These are phyloP conservation scores for Rubus parviflorus DNA, from an alignment of 306 rosid genomes.

Conservation along the genomic window DNA sequence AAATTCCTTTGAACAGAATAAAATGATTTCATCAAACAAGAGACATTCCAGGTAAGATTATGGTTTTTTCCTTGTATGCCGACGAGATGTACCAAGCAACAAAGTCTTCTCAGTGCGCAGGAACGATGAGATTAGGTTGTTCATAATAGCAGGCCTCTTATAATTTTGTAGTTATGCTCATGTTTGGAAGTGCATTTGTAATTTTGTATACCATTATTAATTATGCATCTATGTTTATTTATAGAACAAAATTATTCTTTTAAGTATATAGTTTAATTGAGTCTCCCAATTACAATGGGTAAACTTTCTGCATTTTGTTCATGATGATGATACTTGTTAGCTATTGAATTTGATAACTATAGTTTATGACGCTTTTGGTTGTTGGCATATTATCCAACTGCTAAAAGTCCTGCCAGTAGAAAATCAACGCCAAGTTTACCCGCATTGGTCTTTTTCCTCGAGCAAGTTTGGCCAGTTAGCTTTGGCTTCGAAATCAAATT, in stretches of 20 bases:
- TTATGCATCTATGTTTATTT: conserved; percentile 1
- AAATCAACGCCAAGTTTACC: background rate
- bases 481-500: too few relatives aligned
- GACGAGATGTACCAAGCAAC: background rate
- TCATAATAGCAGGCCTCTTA: background rate
- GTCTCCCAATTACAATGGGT: background rate
- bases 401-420: background rate
- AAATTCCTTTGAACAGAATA: conserved; percentile 66
- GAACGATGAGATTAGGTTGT: conserved; percentile 11
- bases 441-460: too few relatives aligned
- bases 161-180: background rate
- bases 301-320: background rate
- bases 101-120: background rate
- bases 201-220: conserved; percentile 4
- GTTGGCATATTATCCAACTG: background rate
- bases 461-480: too few relatives aligned
- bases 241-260: background rate
- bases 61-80: background rate
- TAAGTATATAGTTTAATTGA: background rate
- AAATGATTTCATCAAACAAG: conserved; percentile 27
- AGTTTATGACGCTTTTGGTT: too few relatives aligned
- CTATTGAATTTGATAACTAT: too few relatives aligned
- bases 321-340: background rate
- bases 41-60: background rate
- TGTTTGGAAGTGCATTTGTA: conserved; percentile 2